A percentile compares a stretch with the other conserved stretches of the same genome.
Evolutionary conservation across 306 rosid genomes (phyloP).

Genomic region (Trifolium subterraneum): DNA sequence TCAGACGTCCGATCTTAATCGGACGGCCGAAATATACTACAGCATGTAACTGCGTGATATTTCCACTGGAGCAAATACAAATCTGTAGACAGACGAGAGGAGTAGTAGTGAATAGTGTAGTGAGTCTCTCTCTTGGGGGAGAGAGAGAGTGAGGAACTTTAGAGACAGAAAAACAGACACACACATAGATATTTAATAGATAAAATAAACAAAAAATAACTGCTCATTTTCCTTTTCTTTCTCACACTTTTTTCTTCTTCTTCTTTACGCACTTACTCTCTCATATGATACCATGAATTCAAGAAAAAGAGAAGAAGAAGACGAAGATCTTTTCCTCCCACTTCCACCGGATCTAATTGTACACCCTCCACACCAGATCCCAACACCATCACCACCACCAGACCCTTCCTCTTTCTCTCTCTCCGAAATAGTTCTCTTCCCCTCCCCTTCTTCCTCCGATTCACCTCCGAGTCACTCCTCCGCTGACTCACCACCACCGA

Average conservation of each 20-base stretch:
- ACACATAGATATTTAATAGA: not conserved
- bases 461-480: slow-evolving; percentile 48
- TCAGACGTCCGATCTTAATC: too few relatives aligned
- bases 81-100: too few relatives aligned
- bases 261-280: not conserved
- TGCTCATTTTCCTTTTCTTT: not conserved
- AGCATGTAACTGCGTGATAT: too few relatives aligned
- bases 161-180: slow-evolving; percentile 17
- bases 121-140: not conserved
- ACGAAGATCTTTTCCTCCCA: slow-evolving; percentile 64
- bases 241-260: not conserved
- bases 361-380: slow-evolving; percentile 52
- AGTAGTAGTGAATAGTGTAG: not conserved
- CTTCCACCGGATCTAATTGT: slow-evolving; percentile 47
- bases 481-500: slow-evolving; percentile 46
- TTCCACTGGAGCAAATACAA: too few relatives aligned
- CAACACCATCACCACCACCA: not conserved
- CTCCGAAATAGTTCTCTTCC: slow-evolving; percentile 78
- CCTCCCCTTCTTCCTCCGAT: slow-evolving; percentile 59
- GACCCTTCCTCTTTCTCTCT: slow-evolving; percentile 59
- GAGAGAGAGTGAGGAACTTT: not conserved
- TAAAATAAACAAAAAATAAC: not conserved
- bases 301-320: slow-evolving; percentile 77
- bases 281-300: slow-evolving; percentile 62
- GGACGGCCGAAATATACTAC: too few relatives aligned